phyloP scores from a whole-genome alignment of 106 monocot species.

The Triglochin maritima region DNA sequence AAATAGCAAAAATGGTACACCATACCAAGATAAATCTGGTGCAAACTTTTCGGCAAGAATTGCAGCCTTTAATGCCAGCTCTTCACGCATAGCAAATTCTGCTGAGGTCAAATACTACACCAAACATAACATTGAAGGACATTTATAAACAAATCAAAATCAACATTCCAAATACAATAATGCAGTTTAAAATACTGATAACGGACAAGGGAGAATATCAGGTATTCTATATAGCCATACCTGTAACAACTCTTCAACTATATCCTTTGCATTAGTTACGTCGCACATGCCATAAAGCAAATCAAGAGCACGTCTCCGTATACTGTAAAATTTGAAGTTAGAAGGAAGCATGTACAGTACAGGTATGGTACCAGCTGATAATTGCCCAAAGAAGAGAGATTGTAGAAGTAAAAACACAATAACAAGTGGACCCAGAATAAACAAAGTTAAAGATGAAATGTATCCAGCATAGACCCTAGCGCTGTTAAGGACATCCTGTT shows the following conservation, averaged over 20 bases:
- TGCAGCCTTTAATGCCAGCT: conserved; percentile 93
- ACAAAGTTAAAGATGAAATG: too few relatives aligned
- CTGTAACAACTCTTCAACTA: conserved; percentile 96
- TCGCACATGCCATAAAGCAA: conserved; percentile 99
- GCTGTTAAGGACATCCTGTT: too few relatives aligned
- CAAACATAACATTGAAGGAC: conserved; percentile 2
- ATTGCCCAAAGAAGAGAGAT: neutral
- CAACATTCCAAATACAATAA: neutral
- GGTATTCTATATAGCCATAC: conserved; percentile 17
- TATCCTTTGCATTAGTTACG: conserved; percentile 96
- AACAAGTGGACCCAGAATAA: too few relatives aligned
- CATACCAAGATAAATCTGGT: conserved; percentile 93
- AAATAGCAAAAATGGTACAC: neutral
- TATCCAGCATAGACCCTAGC: too few relatives aligned
- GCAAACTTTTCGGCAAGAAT: conserved; percentile 99
- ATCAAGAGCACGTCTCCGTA: conserved; percentile 98
- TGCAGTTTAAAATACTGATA: neutral
- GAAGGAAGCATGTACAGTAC: too few relatives aligned
- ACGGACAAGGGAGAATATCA: neutral
- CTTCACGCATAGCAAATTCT: conserved; percentile 99
- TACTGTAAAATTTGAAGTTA: conserved; percentile 34
- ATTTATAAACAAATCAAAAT: neutral
- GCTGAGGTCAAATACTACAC: conserved; percentile 85
- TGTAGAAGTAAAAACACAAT: too few relatives aligned
- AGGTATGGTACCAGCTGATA: neutral